phyloP scores from a whole-genome alignment of 495 filamentous ascomycete genomes.

The Trichocladium antarcticum region DNA sequence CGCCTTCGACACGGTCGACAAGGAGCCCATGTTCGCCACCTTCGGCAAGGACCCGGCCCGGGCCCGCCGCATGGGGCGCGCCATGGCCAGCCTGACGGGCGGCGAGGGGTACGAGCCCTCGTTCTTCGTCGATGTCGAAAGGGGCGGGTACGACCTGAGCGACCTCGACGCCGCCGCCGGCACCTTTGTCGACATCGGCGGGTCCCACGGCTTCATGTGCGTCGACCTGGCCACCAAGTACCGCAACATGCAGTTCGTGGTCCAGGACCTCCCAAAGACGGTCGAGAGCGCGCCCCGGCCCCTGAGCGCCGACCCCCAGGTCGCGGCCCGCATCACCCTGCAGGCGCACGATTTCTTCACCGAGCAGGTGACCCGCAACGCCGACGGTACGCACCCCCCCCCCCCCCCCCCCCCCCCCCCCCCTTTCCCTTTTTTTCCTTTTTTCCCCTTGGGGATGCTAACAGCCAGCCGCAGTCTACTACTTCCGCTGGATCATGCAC shows the following conservation, averaged over 20 bases:
- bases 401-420: background rate
- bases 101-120: constrained; percentile 41
- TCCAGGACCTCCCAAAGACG: constrained; percentile 45
- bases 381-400: constrained; percentile 29
- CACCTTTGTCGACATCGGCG: constrained; percentile 46
- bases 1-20: constrained; percentile 36
- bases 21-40: constrained; percentile 42
- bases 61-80: constrained; percentile 40
- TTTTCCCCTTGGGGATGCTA: background rate
- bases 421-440: background rate
- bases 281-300: constrained; percentile 35
- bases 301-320: constrained; percentile 28
- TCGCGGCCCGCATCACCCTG: constrained; percentile 36
- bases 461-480: constrained; percentile 31
- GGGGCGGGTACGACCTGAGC: constrained; percentile 34
- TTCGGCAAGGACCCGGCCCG: constrained; percentile 36
- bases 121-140: constrained; percentile 31
- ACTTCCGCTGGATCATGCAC: constrained; percentile 49
- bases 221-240: constrained; percentile 38
- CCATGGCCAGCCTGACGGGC: constrained; percentile 41
- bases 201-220: constrained; percentile 44
- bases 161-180: constrained; percentile 30
- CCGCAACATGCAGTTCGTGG: constrained; percentile 40
- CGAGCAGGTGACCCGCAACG: constrained; percentile 41
- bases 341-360: constrained; percentile 45